A percentile compares a stretch with the other conserved stretches of the same genome.
Evolutionary conservation across 2,329 filamentous ascomycete species (phyloP).

Genomic region (Penicillium sumatraense): DNA sequence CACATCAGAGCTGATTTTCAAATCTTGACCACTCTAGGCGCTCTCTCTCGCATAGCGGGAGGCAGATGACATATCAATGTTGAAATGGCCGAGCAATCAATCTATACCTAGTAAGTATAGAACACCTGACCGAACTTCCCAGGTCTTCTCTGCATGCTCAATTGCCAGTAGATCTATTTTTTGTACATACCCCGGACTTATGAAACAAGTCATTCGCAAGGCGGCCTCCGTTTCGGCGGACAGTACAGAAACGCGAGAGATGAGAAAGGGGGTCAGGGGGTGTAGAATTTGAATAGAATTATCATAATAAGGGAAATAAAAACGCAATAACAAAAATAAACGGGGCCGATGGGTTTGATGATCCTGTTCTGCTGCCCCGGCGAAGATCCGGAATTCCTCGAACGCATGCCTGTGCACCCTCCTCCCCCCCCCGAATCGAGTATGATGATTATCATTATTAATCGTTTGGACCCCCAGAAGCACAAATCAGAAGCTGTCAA

Average conservation of each 20-base stretch:
- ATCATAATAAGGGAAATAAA: background rate
- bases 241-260: background rate
- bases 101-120: no score
- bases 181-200: no score
- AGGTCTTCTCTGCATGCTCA: background rate
- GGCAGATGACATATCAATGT: no score
- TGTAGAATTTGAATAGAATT: background rate
- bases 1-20: no score
- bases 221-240: background rate
- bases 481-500: slow-evolving; percentile 12
- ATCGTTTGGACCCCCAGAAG: slow-evolving; percentile 1
- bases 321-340: background rate
- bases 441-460: background rate
- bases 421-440: background rate
- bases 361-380: background rate
- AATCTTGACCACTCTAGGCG: background rate
- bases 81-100: no score
- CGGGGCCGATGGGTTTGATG: background rate
- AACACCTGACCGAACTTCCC: background rate
- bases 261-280: no score
- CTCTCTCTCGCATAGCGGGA: background rate
- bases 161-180: no score
- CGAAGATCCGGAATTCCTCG: slow-evolving; percentile 1
- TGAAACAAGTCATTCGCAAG: background rate
- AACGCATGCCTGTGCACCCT: background rate